Evolutionary conservation across 768 basidiomycete species (phyloP).

Genomic region (Nidularia pulvinata): DNA sequence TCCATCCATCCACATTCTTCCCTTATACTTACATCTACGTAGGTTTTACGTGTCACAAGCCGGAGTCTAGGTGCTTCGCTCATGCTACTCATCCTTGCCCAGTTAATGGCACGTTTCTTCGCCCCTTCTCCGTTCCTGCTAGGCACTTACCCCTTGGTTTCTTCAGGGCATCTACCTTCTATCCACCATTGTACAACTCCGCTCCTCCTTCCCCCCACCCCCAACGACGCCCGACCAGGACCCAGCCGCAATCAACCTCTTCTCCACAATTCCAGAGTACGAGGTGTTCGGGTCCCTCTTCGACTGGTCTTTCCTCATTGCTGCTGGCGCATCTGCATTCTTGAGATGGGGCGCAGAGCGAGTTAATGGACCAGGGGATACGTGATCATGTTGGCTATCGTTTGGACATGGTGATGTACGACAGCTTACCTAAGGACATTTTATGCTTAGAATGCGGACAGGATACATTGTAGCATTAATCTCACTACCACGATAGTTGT

Average conservation of each 20-base stretch:
- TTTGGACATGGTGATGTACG: too few relatives aligned
- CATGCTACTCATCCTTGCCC: conserved; percentile 76
- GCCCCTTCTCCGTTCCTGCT: not conserved
- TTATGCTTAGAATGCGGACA: too few relatives aligned
- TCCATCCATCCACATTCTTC: conserved; percentile 9
- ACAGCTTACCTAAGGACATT: too few relatives aligned
- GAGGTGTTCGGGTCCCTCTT: conserved; percentile 75
- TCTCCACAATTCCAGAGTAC: conserved; percentile 72
- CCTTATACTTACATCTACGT: not conserved
- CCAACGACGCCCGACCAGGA: conserved; percentile 14
- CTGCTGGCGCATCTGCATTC: conserved; percentile 46
- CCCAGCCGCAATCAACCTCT: conserved; percentile 43
- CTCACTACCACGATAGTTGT: too few relatives aligned
- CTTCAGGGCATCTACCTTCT: conserved; percentile 82
- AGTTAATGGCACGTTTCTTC: conserved; percentile 67
- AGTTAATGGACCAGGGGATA: conserved; percentile 11
- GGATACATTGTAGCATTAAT: too few relatives aligned
- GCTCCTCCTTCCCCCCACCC: conserved; percentile 77
- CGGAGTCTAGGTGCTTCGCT: conserved; percentile 72
- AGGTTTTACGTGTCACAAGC: conserved; percentile 67
- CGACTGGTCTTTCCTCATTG: conserved; percentile 68
- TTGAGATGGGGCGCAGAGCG: conserved; percentile 57
- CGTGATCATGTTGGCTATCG: too few relatives aligned
- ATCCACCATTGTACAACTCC: conserved; percentile 80
- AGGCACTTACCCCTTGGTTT: not conserved